These are phyloP conservation scores for Rutstroemia sp. DNA, from an alignment of 2,329 filamentous ascomycete species.

Conservation along the genomic window DNA sequence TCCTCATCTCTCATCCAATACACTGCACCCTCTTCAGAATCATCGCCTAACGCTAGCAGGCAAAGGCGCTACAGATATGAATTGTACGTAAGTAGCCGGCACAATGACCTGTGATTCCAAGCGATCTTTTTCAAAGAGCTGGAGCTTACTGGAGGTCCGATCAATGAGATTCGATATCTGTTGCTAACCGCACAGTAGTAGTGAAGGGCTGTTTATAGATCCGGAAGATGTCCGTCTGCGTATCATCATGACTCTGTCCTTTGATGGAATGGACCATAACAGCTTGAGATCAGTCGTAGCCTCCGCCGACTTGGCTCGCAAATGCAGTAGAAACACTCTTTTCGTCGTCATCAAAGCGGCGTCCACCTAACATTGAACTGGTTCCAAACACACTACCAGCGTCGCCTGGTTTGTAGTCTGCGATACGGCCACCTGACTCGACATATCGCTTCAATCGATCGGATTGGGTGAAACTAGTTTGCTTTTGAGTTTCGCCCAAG, in stretches of 20 bases:
- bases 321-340: slow-evolving; percentile 96
- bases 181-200: slow-evolving; percentile 6
- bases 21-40: neutral
- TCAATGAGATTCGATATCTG: slow-evolving; percentile 11
- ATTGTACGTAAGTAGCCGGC: too few relatives aligned
- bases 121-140: too few relatives aligned
- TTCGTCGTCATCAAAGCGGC: slow-evolving; percentile 76
- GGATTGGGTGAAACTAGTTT: slow-evolving; percentile 69
- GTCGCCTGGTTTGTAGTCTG: slow-evolving; percentile 45
- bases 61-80: slow-evolving; percentile 2
- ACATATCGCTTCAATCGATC: slow-evolving; percentile 94
- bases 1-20: slow-evolving; percentile 1
- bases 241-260: slow-evolving; percentile 3
- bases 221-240: slow-evolving; percentile 4
- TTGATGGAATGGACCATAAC: slow-evolving; percentile 3
- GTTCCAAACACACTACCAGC: slow-evolving; percentile 59
- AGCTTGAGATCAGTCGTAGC: slow-evolving; percentile 30
- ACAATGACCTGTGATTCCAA: too few relatives aligned
- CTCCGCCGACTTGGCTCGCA: slow-evolving; percentile 76
- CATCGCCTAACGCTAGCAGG: slow-evolving; percentile 1
- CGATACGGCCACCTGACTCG: slow-evolving; percentile 68
- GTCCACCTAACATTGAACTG: slow-evolving; percentile 39
- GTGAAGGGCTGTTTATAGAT: slow-evolving; percentile 9
- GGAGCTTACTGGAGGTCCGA: neutral
- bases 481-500: slow-evolving; percentile 66